Evolutionary conservation across 441 rosid species (phyloP).

Genomic region (Erodium moschatum): DNA sequence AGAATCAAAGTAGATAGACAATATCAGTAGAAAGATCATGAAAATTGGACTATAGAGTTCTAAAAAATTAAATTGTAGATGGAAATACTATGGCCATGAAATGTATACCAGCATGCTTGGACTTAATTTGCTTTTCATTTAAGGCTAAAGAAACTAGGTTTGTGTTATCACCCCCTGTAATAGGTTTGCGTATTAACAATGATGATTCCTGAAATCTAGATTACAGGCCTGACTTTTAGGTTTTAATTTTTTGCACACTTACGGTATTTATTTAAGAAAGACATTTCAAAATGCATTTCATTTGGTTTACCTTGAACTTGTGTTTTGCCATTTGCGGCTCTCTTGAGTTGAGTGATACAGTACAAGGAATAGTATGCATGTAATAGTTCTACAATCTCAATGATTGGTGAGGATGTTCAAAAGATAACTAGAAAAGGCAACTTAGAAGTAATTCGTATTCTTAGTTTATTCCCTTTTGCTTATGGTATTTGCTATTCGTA

Average conservation of each 20-base stretch:
- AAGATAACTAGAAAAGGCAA: not conserved
- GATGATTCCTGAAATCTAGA: not conserved
- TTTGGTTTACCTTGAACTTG: not conserved
- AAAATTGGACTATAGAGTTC: too few relatives aligned
- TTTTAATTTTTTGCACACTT: not conserved
- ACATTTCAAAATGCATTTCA: not conserved
- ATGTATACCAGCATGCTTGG: not conserved
- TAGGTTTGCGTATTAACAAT: not conserved
- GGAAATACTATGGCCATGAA: not conserved
- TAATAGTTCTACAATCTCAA: not conserved
- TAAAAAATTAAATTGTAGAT: not conserved
- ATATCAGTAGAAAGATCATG: too few relatives aligned
- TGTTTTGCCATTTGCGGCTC: not conserved
- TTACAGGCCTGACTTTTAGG: not conserved
- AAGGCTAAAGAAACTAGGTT: not conserved
- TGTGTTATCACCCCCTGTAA: not conserved
- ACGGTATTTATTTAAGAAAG: not conserved
- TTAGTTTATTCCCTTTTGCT: too few relatives aligned
- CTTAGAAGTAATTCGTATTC: too few relatives aligned
- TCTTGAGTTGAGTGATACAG: not conserved
- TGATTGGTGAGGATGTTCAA: not conserved
- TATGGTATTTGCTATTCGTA: too few relatives aligned
- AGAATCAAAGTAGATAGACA: too few relatives aligned
- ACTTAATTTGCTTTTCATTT: not conserved
- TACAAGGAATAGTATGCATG: not conserved